Percentiles rank a stretch among this genome's conserved stretches.
Conservation (phyloP, 495 filamentous ascomycete genomes). For the Collariella sp. region DNA sequence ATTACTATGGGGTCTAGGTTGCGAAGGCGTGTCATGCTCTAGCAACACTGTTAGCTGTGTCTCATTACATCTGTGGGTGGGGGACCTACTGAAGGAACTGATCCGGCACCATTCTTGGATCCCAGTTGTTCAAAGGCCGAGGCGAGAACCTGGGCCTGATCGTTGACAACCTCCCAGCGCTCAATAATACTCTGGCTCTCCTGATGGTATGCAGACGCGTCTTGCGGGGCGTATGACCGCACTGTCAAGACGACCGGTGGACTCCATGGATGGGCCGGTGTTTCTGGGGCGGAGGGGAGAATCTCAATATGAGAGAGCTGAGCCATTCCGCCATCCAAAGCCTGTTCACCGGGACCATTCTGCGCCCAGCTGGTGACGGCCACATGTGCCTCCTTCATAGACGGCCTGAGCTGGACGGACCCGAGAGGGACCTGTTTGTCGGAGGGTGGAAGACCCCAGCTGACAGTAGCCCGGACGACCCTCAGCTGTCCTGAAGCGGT, state of each 20-base stretch:
- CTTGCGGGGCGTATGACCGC: slow-evolving; percentile 52
- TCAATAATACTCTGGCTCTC: slow-evolving; percentile 60
- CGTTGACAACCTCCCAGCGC: slow-evolving; percentile 64
- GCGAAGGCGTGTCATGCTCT: slow-evolving; percentile 55
- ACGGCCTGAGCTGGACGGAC: slow-evolving; percentile 30
- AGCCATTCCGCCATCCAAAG: slow-evolving; percentile 45
- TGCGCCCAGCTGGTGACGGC: slow-evolving; percentile 44
- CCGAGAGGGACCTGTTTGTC: slow-evolving; percentile 34
- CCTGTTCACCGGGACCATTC: slow-evolving; percentile 33
- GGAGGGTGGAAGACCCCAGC: slow-evolving; percentile 36
- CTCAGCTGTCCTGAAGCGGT: slow-evolving; percentile 59
- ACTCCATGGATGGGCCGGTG: slow-evolving; percentile 38
- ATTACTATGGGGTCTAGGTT: slow-evolving; percentile 56
- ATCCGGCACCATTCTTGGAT: slow-evolving; percentile 43
- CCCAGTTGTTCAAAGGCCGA: slow-evolving; percentile 66
- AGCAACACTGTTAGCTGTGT: slow-evolving; percentile 9
- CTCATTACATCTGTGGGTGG: background rate
- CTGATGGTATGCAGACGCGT: slow-evolving; percentile 48
- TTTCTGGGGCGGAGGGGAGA: slow-evolving; percentile 49
- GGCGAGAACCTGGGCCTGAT: slow-evolving; percentile 53
- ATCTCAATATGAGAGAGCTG: slow-evolving; percentile 60
- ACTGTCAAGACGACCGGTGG: slow-evolving; percentile 61
- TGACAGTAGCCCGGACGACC: slow-evolving; percentile 51
- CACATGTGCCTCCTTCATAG: slow-evolving; percentile 42
- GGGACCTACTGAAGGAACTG: slow-evolving; percentile 34